A percentile compares a stretch with the other conserved stretches of the same genome.
phyloP scores from a whole-genome alignment of 345 rosid genomes.

The Eucalyptus pauciflora region DNA sequence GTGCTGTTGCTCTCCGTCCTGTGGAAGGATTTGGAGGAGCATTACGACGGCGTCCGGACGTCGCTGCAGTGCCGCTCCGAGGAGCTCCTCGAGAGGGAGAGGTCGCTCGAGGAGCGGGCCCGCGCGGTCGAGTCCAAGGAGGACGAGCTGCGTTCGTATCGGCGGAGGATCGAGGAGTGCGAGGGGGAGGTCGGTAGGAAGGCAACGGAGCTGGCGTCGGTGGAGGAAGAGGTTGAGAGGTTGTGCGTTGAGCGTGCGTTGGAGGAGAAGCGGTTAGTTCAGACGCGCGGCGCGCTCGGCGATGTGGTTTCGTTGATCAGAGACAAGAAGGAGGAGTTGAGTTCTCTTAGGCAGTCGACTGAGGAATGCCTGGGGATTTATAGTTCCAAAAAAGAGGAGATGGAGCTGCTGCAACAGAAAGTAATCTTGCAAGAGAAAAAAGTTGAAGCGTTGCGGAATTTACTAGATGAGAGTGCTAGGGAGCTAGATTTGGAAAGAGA shows the following conservation, averaged over 20 bases:
- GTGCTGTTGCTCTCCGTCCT: background rate
- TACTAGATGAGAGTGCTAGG: background rate
- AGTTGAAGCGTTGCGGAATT: background rate
- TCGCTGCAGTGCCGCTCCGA: background rate
- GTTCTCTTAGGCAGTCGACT: background rate
- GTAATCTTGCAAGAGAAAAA: background rate
- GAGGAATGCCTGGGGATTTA: background rate
- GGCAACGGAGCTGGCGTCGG: background rate
- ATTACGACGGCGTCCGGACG: background rate
- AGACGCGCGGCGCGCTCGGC: background rate
- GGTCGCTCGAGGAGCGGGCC: background rate
- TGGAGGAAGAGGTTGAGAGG: background rate
- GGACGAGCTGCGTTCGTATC: background rate
- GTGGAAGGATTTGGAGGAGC: background rate
- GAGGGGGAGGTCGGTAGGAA: background rate
- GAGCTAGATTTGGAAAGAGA: background rate
- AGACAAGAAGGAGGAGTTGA: background rate
- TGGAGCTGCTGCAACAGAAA: background rate
- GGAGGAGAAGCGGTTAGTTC: background rate
- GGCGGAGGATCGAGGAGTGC: background rate
- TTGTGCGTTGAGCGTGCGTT: background rate
- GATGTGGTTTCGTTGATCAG: background rate
- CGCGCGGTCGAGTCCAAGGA: background rate
- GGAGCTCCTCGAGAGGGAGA: background rate
- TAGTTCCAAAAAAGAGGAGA: background rate